Evolutionary conservation across 2,329 filamentous ascomycete species (phyloP), one percentile per base, ranked within the genome.

Genomic region (Podosphaera leucotricha): DNA sequence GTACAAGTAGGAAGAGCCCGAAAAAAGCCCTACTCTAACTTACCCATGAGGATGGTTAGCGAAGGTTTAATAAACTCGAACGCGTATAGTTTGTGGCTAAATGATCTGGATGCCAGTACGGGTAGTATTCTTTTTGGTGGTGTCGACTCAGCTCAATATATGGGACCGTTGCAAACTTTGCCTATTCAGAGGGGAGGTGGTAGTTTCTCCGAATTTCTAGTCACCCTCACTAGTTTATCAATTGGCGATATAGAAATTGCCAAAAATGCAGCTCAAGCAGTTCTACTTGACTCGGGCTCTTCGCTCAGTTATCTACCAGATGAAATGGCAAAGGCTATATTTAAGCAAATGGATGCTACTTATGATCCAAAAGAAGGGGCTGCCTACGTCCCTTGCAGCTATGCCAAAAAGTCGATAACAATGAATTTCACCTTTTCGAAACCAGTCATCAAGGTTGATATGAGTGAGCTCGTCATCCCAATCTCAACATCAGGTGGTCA

Each of bases 251-350:
- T 52, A 26, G 45, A 59, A 22, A 58, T 55, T 4, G 43, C 53
- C 3, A 19, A 45, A 8, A 50, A 53, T 46, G 61, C 60, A 35
- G 59, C 74, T 0, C 56, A 64, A 7, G 58, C 64, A 22, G 65
- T 71, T 24, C 66, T 75, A 42, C 65, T 80, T 21, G 76, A 80
- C 59, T 76, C 72, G 13, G 79, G 79, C 46, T 77, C 72, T 48
- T 78, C 72, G 37, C 62, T 80, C 45, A 77, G 71, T 57, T 72
- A 77, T 48, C 66, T 84, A 2, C 79, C 79, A 2, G 61, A 70
- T 47, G 54, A 62, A 26, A 58, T 80, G 46, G 67, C 72, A 46
- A 49, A 59, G 22, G 51, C 57, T 26, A 60, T 75, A 28, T 63
- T 61, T 54, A 46, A 58, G 43, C 55, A 63, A 52, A 47, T 73